Evolutionary conservation across 2,329 filamentous ascomycete genomes (phyloP), one percentile per base, ranked within the genome.

Genomic region (Helotiales sp.): DNA sequence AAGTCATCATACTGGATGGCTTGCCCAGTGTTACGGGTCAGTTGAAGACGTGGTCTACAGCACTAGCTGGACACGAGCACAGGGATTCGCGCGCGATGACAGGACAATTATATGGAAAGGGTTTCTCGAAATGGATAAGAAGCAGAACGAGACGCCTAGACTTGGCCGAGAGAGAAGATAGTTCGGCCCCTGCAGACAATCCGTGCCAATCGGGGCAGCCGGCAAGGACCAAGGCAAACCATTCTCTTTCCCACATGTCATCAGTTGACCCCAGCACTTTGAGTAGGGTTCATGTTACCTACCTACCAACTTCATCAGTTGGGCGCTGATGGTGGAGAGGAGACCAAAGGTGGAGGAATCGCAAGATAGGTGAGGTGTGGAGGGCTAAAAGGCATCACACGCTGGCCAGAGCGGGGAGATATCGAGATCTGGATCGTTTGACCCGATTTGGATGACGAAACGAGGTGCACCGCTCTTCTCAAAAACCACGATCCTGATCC

Each of bases 51-150:
- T 52, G 64, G 62, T 47, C 47, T 43, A 47, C 61, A 69, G 69
- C 64, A 66, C 52, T 58, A 66, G 64, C 63, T 58, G 67, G 50
- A 67, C 54, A 63, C 30, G 32, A 64, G 52, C 60, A 67, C 70
- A 72, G 70, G 70, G 68, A 63, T 57, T 24, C 66, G 65, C 68
- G 61, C 15, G 60, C 34, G 58, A 71, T 68, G 67, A 64, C 58
- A 68, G 64, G 43, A 65, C 67, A 52, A 34, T 61, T 72, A 68
- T 64, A 80, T 80, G 80, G 80, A 81, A 80, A 80, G 69, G 77
- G 75, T 81, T 81, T 72, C 80, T 81, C 58, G 71, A 77, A 80
- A 80, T 74, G 79, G 79, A 79, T 74, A 73, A 71, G 72, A 61
- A 62, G 66, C 61, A 65, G 61, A 69, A 62, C 50, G 28, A 58